Evolutionary conservation across 805 yeast species (phyloP), one percentile per base, ranked within the genome.

Genomic region (Nakazawaea peltata): DNA sequence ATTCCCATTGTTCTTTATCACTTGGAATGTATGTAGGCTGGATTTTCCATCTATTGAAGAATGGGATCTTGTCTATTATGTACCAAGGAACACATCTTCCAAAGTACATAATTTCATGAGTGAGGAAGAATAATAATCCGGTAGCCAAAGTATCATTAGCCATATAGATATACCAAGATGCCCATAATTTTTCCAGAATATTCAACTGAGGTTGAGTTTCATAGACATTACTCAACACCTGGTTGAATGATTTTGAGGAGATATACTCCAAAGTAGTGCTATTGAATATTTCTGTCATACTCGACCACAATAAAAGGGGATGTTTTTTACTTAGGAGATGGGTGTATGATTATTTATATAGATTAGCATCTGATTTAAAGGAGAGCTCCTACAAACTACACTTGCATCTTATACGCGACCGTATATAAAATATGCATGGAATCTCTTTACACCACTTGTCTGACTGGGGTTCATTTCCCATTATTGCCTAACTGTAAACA

Each of bases 61-160:
- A 71, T 5, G 75, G 72, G 13, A 68, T 69, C 41, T 62, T 61
- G 43, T 69, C 78, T 35, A 73, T 67, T 12, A 73, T 59, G 44
- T 59, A 67, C 78, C 78, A 73, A 9, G 80, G 80, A 5, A 73
- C 40, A 47, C 76, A 73, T 50, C 80, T 61, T 12, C 76, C 77
- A 45, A 73, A 73, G 47, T 73, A 73, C 54, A 67, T 64, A n/a
- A 71, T 11, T 44, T 73, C 80, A 45, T 73, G 80, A 13, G 67
- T 60, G n/a, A 63, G 44, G 48, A 73, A 73, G 51, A 73, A 70
- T 34, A 73, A 48, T 18, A 73, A 57, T 2, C 80, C 80, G 8
- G 80, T 73, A 17, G 80, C 80, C 33, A 73, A 61, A 13, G 66
- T 54, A 42, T 73, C 80, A 45, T 71, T 71, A 40, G 62, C 63